phyloP scores from a whole-genome alignment of 495 filamentous ascomycete genomes.

The Penicillium goetzii region DNA sequence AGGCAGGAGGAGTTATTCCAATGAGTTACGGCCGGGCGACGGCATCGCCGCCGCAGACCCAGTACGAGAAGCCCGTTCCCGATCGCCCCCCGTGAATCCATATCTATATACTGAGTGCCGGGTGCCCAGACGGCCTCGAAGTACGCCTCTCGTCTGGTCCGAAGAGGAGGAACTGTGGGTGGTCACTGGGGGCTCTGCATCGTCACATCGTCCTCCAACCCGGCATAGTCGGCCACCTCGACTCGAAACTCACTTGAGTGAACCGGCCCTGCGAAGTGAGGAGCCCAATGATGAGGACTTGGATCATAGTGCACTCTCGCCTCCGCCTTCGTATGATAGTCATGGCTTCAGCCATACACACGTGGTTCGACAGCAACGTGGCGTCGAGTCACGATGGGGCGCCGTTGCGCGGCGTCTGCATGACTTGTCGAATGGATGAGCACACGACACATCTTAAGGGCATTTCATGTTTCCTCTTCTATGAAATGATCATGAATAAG shows the following conservation, averaged over 20 bases:
- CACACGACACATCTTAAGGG: background rate
- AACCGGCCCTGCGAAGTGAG: background rate
- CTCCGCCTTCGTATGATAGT: constrained; percentile 27
- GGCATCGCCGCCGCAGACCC: background rate
- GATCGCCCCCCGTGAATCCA: background rate
- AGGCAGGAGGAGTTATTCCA: constrained; percentile 3
- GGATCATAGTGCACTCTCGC: background rate
- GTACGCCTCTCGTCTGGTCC: constrained; percentile 16
- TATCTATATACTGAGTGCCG: constrained; percentile 1
- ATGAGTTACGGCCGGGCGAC: constrained; percentile 1
- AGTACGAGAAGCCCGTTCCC: constrained; percentile 2
- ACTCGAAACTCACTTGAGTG: background rate
- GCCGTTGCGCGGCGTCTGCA: constrained; percentile 17
- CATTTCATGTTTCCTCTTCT: too few species aligned
- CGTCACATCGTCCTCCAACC: background rate
- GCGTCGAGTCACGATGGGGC: constrained; percentile 9
- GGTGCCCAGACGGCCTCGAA: constrained; percentile 11
- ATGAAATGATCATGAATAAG: background rate
- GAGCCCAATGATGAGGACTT: background rate
- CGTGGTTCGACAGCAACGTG: constrained; percentile 13
- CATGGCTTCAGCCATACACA: constrained; percentile 20
- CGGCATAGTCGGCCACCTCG: background rate
- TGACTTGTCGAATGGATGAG: constrained; percentile 10
- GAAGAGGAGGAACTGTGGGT: constrained; percentile 22
- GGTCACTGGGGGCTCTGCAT: background rate